Percentiles rank a stretch among this genome's conserved stretches.
Evolutionary conservation across 2,329 filamentous ascomycete genomes (phyloP).

Genomic region (Graphium sp.): DNA sequence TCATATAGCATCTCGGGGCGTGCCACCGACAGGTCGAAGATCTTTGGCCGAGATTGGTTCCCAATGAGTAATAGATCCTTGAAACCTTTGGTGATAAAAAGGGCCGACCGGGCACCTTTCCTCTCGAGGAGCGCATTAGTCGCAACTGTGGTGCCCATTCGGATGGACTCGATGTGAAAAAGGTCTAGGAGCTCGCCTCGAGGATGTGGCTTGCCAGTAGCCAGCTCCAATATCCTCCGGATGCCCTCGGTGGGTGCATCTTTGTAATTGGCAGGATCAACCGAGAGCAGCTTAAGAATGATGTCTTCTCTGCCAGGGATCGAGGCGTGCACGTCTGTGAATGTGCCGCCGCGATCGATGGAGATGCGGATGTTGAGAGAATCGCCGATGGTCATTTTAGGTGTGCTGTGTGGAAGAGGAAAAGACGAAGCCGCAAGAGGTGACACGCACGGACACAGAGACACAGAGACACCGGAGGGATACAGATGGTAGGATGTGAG

Average conservation of each 20-base stretch:
- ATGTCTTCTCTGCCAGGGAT: conserved; percentile 49
- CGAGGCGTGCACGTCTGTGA: conserved; percentile 54
- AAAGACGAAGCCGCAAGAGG: no score
- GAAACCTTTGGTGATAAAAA: conserved; percentile 58
- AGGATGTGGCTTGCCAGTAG: conserved; percentile 14
- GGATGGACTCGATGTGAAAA: conserved; percentile 40
- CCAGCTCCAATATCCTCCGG: conserved; percentile 23
- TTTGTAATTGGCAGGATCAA: conserved; percentile 54
- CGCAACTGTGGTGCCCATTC: conserved; percentile 69
- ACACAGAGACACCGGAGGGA: no score
- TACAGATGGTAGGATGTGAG: no score
- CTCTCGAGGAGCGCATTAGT: conserved; percentile 63
- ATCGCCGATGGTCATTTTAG: no score
- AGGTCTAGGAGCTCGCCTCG: conserved; percentile 16
- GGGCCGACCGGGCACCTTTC: conserved; percentile 46
- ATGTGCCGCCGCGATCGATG: conserved; percentile 40
- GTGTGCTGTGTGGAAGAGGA: no score
- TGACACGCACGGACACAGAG: no score
- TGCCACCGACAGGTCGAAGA: conserved; percentile 56
- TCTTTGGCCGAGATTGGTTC: conserved; percentile 55
- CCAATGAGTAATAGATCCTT: conserved; percentile 56
- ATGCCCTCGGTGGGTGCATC: conserved; percentile 64
- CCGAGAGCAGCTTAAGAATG: conserved; percentile 55
- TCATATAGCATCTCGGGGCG: conserved; percentile 55
- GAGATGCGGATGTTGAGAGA: no score